Base-by-base conservation (phyloP, 2,329 filamentous ascomycete species). In the Periconia digitata region DNA sequence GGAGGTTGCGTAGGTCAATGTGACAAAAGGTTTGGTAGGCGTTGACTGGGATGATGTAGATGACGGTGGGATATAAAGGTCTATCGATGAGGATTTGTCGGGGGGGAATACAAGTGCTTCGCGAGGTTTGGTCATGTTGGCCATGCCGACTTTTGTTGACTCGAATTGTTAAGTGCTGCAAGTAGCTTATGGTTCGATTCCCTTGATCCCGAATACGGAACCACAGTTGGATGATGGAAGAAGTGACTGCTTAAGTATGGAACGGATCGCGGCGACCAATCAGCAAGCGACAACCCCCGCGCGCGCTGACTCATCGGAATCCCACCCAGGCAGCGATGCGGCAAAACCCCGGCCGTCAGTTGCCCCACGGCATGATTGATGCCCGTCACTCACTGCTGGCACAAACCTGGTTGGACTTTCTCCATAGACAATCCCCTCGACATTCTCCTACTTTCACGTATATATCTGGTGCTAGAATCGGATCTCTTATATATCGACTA, bases 1-100 rank as follows among this genome's bases (percentile, higher is more conserved):
- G 3, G 92, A 96, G 6, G 86, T 87, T 18, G 94, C 92, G 71
- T 92, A 97, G 12, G 92, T 96, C 35, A 96, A 79, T 2, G 92
- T 96, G 42, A 68, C 51, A 41, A 59, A 55, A 6, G 60, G 59
- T 43, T 54, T 62, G 35, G 34, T 21, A 21, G 22, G 32, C 27
- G 16, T 15, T 2, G 41, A 2, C 35, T 17, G 17, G 16, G 20
- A 24, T 8, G 32, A 5, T 32, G 49, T 58, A 16, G n/a, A 20
- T 12, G 44, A 6, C 6, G 48, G 36, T 0, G 78, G 78, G 16
- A 84, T 69, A 64, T 83, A 84, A 12, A 76, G 72, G 27, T 74
- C 69, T 36, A 84, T 69, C 43, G 79, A 79, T 5, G 70, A 62
- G 37, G 76, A 64, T 4, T 75, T 62, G 36, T 73, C 67, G 13